Percentiles rank a stretch among this genome's conserved stretches.
Evolutionary conservation across 108 stramenopile species (phyloP).

Genomic region (Chaetoceros muelleri): DNA sequence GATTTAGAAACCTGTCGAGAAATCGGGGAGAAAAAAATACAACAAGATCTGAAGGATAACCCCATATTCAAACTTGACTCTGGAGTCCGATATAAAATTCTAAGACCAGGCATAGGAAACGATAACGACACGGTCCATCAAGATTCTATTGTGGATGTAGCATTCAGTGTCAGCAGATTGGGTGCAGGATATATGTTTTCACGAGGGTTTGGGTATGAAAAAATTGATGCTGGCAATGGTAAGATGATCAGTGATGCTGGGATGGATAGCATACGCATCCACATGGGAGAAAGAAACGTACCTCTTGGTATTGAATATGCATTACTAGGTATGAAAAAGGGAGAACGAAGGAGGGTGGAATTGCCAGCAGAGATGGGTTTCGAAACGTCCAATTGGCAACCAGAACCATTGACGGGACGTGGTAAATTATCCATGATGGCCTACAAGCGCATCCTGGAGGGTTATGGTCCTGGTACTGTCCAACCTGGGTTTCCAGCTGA

Average conservation of each 20-base stretch:
- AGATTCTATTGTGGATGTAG: slow-evolving; percentile 21
- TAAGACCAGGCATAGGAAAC: slow-evolving; percentile 15
- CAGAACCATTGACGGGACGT: slow-evolving; percentile 25
- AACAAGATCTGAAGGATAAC: slow-evolving; percentile 26
- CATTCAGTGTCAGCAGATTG: slow-evolving; percentile 14
- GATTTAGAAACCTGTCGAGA: slow-evolving; percentile 53
- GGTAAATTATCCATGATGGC: slow-evolving; percentile 23
- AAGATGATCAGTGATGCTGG: slow-evolving; percentile 19
- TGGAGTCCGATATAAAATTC: slow-evolving; percentile 32
- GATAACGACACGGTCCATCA: slow-evolving; percentile 12
- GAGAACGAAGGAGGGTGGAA: slow-evolving; percentile 36
- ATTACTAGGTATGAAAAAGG: slow-evolving; percentile 38
- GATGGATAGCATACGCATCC: slow-evolving; percentile 22
- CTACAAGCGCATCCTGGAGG: slow-evolving; percentile 31
- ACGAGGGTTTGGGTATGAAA: slow-evolving; percentile 39
- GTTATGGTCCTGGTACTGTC: slow-evolving; percentile 33
- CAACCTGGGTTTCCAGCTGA: slow-evolving; percentile 38
- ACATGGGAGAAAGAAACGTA: slow-evolving; percentile 21
- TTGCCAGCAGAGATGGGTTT: slow-evolving; percentile 38
- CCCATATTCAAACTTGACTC: slow-evolving; percentile 19
- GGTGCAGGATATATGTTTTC: slow-evolving; percentile 34
- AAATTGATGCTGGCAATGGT: slow-evolving; percentile 25
- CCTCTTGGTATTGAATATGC: slow-evolving; percentile 43
- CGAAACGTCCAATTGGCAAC: slow-evolving; percentile 37
- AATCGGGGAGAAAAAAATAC: slow-evolving; percentile 36